These are phyloP conservation scores for Trypanosoma platydactyli DNA, from an alignment of 208 protist species.

Conservation along the genomic window DNA sequence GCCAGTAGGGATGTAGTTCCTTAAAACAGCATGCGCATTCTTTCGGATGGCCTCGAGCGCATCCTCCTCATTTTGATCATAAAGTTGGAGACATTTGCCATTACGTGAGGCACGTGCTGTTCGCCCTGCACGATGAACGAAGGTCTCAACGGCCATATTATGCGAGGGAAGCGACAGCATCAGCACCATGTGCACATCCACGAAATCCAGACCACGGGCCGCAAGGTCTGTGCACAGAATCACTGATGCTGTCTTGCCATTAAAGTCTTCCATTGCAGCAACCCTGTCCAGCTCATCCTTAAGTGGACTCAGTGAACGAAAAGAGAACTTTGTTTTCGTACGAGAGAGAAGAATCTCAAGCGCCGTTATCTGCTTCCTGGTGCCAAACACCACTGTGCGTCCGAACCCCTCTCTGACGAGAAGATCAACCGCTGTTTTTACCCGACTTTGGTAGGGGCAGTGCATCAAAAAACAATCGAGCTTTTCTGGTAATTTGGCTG, in stretches of 20 bases:
- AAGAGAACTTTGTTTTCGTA: conserved; percentile 29
- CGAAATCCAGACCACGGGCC: conserved; percentile 95
- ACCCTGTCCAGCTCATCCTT: conserved; percentile 76
- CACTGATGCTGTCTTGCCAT: conserved; percentile 59
- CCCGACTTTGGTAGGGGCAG: conserved; percentile 46
- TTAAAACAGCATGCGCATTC: conserved; percentile 66
- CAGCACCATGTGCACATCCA: conserved; percentile 93
- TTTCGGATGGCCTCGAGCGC: conserved; percentile 59
- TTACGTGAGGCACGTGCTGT: conserved; percentile 90
- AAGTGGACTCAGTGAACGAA: conserved; percentile 48
- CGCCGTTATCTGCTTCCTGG: conserved; percentile 39
- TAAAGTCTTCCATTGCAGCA: conserved; percentile 84
- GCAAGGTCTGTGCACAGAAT: conserved; percentile 95
- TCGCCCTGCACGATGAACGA: conserved; percentile 96
- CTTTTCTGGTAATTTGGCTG: conserved; percentile 67
- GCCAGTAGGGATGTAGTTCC: conserved; percentile 30
- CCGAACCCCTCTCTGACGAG: conserved; percentile 43
- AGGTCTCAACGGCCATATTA: conserved; percentile 88
- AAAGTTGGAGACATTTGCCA: conserved; percentile 91
- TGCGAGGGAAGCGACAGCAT: conserved; percentile 94
- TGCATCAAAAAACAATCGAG: conserved; percentile 62
- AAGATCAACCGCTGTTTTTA: conserved; percentile 32
- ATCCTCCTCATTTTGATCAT: conserved; percentile 44
- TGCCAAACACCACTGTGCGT: conserved; percentile 78
- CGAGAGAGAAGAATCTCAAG: conserved; percentile 28